A percentile compares a stretch with the other conserved stretches of the same genome.
Conservation (phyloP, 768 basidiomycete genomes). For the Solioccasus polychromus region DNA sequence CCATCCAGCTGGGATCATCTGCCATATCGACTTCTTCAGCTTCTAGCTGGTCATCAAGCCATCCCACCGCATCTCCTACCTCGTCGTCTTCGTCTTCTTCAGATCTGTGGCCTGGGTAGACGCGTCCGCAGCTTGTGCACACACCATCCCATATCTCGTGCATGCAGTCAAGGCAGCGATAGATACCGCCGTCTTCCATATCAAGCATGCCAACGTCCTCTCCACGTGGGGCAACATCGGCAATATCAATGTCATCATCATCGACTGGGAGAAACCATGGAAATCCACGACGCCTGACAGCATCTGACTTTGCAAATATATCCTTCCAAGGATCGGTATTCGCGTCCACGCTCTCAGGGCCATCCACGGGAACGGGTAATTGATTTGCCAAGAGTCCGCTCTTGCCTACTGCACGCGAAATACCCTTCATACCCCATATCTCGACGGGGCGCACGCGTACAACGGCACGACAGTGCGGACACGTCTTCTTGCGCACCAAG, state of each 20-base stretch:
- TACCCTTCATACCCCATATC: constrained; percentile 47
- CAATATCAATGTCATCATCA: constrained; percentile 16
- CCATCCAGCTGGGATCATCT: constrained; percentile 34
- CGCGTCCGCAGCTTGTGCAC: constrained; percentile 60
- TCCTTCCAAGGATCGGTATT: constrained; percentile 62
- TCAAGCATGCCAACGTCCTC: constrained; percentile 63
- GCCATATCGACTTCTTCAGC: constrained; percentile 29
- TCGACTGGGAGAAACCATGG: constrained; percentile 27
- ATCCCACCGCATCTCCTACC: constrained; percentile 31
- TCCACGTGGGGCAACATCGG: constrained; percentile 21
- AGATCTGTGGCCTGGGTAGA: constrained; percentile 51
- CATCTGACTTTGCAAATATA: constrained; percentile 44
- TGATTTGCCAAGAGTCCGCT: constrained; percentile 46
- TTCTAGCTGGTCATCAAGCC: constrained; percentile 38
- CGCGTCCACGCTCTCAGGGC: constrained; percentile 21
- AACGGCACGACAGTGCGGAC: constrained; percentile 44
- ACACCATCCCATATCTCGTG: constrained; percentile 74
- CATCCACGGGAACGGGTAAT: constrained; percentile 26
- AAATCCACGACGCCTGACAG: constrained; percentile 7
- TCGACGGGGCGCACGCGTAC: constrained; percentile 45
- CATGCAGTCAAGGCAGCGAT: constrained; percentile 71
- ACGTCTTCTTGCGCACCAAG: constrained; percentile 39
- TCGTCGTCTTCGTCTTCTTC: constrained; percentile 25
- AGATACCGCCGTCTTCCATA: constrained; percentile 72
- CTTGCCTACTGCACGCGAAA: constrained; percentile 44